Percentiles rank a stretch among this genome's conserved stretches.
These are phyloP conservation scores for Linnemannia zychae DNA, from an alignment of 192 early-diverging fungal genomes.

Conservation along the genomic window DNA sequence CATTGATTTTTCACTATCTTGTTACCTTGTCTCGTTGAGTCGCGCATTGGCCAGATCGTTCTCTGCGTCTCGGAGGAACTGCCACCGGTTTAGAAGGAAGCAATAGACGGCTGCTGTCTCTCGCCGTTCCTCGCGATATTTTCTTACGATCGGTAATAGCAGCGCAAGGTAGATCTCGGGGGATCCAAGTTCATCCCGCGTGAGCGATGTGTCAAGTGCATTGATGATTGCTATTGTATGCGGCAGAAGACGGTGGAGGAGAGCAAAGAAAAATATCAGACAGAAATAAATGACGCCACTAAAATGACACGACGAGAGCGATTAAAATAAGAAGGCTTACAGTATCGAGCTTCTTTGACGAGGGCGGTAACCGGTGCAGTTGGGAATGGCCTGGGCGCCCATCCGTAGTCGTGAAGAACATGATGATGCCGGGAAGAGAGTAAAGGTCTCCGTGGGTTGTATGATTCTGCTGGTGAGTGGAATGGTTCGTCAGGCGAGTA, in stretches of 20 bases:
- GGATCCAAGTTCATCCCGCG: conserved; percentile 40
- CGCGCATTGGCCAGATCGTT: conserved; percentile 51
- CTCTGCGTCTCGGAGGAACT: conserved; percentile 54
- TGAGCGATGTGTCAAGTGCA: conserved; percentile 50
- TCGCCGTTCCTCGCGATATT: conserved; percentile 42
- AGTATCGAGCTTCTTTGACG: conserved; percentile 47
- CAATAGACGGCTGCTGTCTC: conserved; percentile 55
- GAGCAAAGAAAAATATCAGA: background rate
- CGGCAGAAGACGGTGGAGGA: background rate
- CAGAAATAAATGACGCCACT: background rate
- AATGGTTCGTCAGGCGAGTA: conserved; percentile 11
- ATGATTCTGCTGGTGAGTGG: conserved; percentile 12
- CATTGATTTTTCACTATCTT: background rate
- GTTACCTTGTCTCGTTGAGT: conserved; percentile 53
- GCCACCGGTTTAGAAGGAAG: conserved; percentile 49
- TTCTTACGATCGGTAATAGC: conserved; percentile 51
- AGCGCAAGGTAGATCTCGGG: conserved; percentile 57
- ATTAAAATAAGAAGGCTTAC: conserved; percentile 18
- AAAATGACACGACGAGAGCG: background rate
- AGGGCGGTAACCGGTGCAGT: conserved; percentile 48
- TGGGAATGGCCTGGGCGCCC: conserved; percentile 34
- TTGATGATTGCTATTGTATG: conserved; percentile 38
- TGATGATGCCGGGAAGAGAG: conserved; percentile 12
- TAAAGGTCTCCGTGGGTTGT: conserved; percentile 19
- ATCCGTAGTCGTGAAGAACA: conserved; percentile 11